phyloP scores from a whole-genome alignment of 306 rosid genomes.

The Vigna unguiculata region DNA sequence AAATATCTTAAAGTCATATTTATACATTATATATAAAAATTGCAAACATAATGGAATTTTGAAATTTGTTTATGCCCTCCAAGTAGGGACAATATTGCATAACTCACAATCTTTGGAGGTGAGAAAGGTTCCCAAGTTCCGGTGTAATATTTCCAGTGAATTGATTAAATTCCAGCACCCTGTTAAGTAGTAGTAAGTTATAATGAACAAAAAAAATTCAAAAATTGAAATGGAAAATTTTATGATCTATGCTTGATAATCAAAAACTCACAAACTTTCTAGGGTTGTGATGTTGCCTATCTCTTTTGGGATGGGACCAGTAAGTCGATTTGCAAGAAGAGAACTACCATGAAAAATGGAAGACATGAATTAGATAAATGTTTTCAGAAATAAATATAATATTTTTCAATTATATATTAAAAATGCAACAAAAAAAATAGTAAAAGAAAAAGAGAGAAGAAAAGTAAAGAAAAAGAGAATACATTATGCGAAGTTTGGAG shows the following conservation, averaged over 20 bases:
- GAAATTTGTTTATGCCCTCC: too few species aligned
- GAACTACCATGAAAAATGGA: conserved; percentile 45
- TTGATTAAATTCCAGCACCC: conserved; percentile 54
- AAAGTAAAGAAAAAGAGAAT: not conserved
- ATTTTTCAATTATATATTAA: not conserved
- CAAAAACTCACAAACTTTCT: conserved; percentile 57
- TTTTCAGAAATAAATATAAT: not conserved
- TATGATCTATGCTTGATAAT: not conserved
- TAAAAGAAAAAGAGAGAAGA: too few species aligned
- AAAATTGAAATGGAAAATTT: not conserved
- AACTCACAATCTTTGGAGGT: conserved; percentile 57
- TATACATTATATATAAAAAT: too few species aligned
- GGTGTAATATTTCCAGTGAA: conserved; percentile 55
- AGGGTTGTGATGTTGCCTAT: conserved; percentile 42
- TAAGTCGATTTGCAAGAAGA: conserved; percentile 57
- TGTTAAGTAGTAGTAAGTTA: conserved; percentile 6
- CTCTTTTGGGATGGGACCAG: conserved; percentile 61
- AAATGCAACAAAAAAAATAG: too few species aligned
- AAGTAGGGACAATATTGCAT: not conserved
- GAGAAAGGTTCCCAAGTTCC: conserved; percentile 53
- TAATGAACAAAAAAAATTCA: not conserved
- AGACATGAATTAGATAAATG: not conserved
- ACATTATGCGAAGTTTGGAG: not conserved
- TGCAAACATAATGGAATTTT: too few species aligned
- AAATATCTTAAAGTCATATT: too few species aligned